A percentile compares a stretch with the other conserved stretches of the same genome.
These are phyloP conservation scores for Cercospora beticola DNA, from an alignment of 2,329 filamentous ascomycete species.

Conservation along the genomic window DNA sequence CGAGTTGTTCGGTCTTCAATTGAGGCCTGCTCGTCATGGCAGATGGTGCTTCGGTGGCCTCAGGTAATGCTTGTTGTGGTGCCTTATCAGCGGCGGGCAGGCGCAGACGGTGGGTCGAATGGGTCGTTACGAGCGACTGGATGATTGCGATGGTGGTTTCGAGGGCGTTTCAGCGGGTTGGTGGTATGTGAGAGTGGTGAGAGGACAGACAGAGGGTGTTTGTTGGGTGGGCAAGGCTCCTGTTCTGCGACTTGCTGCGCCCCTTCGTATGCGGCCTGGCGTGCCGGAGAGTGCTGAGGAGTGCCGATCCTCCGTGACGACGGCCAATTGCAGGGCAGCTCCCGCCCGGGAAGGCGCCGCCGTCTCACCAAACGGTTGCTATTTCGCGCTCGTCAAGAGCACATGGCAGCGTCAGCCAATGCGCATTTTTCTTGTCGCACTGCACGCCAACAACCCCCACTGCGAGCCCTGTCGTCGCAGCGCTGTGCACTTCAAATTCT, in stretches of 20 bases:
- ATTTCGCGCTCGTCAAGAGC: not conserved
- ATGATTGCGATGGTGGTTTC: not conserved
- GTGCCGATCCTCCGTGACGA: not conserved
- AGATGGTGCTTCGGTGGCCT: slow-evolving; percentile 1
- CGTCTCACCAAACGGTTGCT: not conserved
- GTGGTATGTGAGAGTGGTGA: not conserved
- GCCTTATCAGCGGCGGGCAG: not conserved
- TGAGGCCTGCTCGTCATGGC: slow-evolving; percentile 29
- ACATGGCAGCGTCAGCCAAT: not conserved
- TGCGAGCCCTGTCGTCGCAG: not conserved
- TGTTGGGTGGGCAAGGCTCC: not conserved
- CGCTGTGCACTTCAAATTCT: not conserved
- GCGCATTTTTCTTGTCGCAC: not conserved
- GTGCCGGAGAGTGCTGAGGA: not conserved
- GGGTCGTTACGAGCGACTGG: not conserved
- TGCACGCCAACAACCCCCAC: not conserved
- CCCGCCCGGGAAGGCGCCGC: not conserved
- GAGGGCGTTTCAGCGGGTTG: not conserved
- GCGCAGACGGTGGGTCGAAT: not conserved
- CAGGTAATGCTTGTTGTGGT: not conserved
- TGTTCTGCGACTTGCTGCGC: not conserved
- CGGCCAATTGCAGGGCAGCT: not conserved
- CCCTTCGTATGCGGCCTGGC: not conserved
- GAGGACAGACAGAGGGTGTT: not conserved
- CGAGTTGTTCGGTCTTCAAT: slow-evolving; percentile 40